Conservation (phyloP, 2,329 filamentous ascomycete genomes). For the Aspergillus puulaauensis region DNA sequence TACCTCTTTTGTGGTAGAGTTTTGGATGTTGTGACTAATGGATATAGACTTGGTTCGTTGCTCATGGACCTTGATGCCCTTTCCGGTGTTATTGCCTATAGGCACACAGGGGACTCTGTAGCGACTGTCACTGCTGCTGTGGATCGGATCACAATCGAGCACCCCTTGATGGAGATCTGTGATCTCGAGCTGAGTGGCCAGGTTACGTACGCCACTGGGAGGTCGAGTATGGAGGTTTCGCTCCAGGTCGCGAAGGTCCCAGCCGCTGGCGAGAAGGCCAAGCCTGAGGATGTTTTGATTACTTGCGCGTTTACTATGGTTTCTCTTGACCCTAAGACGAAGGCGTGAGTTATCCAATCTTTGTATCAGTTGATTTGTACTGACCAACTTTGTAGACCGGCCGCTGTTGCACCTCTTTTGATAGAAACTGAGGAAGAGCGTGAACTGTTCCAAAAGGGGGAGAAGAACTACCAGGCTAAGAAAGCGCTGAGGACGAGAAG, state of each 20-base stretch:
- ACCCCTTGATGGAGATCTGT: slow-evolving; percentile 73
- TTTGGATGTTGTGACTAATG: background rate
- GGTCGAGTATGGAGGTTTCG: slow-evolving; percentile 72
- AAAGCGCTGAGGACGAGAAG: slow-evolving; percentile 61
- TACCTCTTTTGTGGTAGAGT: background rate
- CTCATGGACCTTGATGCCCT: slow-evolving; percentile 80
- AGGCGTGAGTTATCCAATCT: slow-evolving; percentile 47
- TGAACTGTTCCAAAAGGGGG: slow-evolving; percentile 60
- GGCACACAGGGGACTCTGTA: slow-evolving; percentile 65
- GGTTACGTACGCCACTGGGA: slow-evolving; percentile 70
- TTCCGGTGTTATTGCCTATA: slow-evolving; percentile 73
- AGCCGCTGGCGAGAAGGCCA: slow-evolving; percentile 54
- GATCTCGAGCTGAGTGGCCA: slow-evolving; percentile 71
- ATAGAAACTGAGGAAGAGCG: slow-evolving; percentile 66
- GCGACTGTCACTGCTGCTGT: slow-evolving; percentile 65
- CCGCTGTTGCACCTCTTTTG: slow-evolving; percentile 61
- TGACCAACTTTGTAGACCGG: slow-evolving; percentile 46
- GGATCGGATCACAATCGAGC: slow-evolving; percentile 65
- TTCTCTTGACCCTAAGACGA: slow-evolving; percentile 66
- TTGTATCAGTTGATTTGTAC: background rate
- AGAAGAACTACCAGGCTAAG: slow-evolving; percentile 66
- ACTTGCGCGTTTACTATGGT: slow-evolving; percentile 80
- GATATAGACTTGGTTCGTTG: slow-evolving; percentile 62
- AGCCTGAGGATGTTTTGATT: slow-evolving; percentile 63
- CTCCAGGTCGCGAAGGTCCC: slow-evolving; percentile 70